A percentile compares a stretch with the other conserved stretches of the same genome.
phyloP scores from a whole-genome alignment of 2,329 filamentous ascomycete species.

The Amauroascus verrucosus region DNA sequence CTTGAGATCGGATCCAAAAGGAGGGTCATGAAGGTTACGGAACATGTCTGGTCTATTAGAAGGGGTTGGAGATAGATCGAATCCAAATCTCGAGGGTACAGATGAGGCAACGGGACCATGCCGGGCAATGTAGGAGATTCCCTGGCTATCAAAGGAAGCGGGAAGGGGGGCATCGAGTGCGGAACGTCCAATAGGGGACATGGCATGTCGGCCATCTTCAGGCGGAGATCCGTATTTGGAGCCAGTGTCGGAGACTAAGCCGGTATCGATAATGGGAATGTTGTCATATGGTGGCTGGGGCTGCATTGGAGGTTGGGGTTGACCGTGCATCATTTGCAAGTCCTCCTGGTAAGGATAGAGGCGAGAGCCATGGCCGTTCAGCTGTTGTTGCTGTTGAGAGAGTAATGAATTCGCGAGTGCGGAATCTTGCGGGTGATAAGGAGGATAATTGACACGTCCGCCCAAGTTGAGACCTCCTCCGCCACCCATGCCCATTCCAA shows the following conservation, averaged over 20 bases:
- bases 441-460: slow-evolving; percentile 56
- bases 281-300: slow-evolving; percentile 33
- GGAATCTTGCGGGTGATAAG: slow-evolving; percentile 55
- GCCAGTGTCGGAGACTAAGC: slow-evolving; percentile 47
- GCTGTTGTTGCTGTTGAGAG: slow-evolving; percentile 50
- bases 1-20: slow-evolving; percentile 60
- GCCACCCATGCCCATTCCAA: slow-evolving; percentile 39
- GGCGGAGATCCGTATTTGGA: slow-evolving; percentile 74
- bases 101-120: slow-evolving; percentile 87
- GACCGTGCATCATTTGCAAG: slow-evolving; percentile 33
- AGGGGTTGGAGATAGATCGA: slow-evolving; percentile 63
- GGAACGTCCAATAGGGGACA: slow-evolving; percentile 67
- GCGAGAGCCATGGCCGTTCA: slow-evolving; percentile 39
- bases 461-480: slow-evolving; percentile 52
- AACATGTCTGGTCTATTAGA: slow-evolving; percentile 51
- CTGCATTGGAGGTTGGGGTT: slow-evolving; percentile 31
- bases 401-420: slow-evolving; percentile 66
- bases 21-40: slow-evolving; percentile 54
- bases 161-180: slow-evolving; percentile 86
- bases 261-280: slow-evolving; percentile 49
- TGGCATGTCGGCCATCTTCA: slow-evolving; percentile 63
- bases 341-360: slow-evolving; percentile 37
- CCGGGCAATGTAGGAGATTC: slow-evolving; percentile 80
- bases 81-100: slow-evolving; percentile 79
- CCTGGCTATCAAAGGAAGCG: slow-evolving; percentile 91